Evolutionary conservation across 116 monocot species (phyloP).

Genomic region (Posidonia oceanica): DNA sequence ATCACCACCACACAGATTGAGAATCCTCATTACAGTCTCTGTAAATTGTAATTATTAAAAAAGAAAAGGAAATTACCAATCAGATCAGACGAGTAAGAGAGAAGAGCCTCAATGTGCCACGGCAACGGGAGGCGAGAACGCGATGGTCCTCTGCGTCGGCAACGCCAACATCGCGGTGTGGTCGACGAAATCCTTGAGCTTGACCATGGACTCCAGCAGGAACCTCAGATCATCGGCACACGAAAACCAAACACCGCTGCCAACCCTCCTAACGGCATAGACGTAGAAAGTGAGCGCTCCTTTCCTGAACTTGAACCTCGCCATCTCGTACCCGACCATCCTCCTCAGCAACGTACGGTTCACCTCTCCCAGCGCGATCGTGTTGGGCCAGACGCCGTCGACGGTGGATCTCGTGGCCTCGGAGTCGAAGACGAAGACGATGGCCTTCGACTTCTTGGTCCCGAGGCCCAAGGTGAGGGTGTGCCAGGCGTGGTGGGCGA

Average conservation of each 20-base stretch:
- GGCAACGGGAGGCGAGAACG: slow-evolving; percentile 33
- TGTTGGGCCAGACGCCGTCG: no score
- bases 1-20: no score
- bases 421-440: slow-evolving; percentile 90
- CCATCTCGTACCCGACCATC: no score
- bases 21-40: no score
- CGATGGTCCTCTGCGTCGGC: slow-evolving; percentile 71
- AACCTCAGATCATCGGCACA: slow-evolving; percentile 41
- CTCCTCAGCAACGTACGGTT: no score
- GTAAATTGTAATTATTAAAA: no score
- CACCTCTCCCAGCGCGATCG: no score
- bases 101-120: slow-evolving; percentile 33
- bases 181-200: no score
- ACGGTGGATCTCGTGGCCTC: not conserved
- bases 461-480: slow-evolving; percentile 34
- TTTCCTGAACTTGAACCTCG: slow-evolving; percentile 22
- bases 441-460: slow-evolving; percentile 83
- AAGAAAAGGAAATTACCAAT: no score
- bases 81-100: no score
- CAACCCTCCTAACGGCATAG: slow-evolving; percentile 58
- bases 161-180: slow-evolving; percentile 92
- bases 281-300: slow-evolving; percentile 91
- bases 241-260: slow-evolving; percentile 34
- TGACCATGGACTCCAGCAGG: no score
- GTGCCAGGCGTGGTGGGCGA: not conserved